Conservation (phyloP, 331 rosid genomes). For the Quercus lobata region DNA sequence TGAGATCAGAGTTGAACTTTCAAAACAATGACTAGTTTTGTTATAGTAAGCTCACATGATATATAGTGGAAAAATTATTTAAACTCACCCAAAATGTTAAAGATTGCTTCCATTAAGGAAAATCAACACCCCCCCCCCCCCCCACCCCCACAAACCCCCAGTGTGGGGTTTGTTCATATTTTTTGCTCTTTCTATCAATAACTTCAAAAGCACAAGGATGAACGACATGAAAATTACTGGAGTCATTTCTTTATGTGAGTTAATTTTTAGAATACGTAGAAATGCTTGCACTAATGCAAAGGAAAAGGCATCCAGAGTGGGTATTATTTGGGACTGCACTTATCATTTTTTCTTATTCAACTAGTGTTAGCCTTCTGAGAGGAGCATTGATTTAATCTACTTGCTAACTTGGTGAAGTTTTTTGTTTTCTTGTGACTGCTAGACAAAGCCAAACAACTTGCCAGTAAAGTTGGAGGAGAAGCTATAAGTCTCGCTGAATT, state of each 20-base stretch:
- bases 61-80: neutral
- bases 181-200: neutral
- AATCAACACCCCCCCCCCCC: neutral
- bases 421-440: slow-evolving; percentile 1
- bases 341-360: neutral
- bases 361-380: neutral
- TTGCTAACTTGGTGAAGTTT: neutral
- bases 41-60: neutral
- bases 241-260: neutral
- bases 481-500: slow-evolving; percentile 45
- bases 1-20: too few species aligned
- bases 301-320: too few species aligned
- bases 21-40: too few species aligned
- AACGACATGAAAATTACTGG: too few species aligned
- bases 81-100: too few species aligned
- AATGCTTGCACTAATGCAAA: too few species aligned
- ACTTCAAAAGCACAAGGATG: too few species aligned
- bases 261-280: neutral
- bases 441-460: slow-evolving; percentile 60
- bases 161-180: too few species aligned
- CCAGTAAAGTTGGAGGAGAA: slow-evolving; percentile 45
- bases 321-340: too few species aligned
- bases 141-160: neutral
- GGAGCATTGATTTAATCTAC: neutral
- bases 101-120: too few species aligned